A percentile compares a stretch with the other conserved stretches of the same genome.
Evolutionary conservation across 177 flowering plant species (phyloP).

Genomic region (Vitis hybrid): DNA sequence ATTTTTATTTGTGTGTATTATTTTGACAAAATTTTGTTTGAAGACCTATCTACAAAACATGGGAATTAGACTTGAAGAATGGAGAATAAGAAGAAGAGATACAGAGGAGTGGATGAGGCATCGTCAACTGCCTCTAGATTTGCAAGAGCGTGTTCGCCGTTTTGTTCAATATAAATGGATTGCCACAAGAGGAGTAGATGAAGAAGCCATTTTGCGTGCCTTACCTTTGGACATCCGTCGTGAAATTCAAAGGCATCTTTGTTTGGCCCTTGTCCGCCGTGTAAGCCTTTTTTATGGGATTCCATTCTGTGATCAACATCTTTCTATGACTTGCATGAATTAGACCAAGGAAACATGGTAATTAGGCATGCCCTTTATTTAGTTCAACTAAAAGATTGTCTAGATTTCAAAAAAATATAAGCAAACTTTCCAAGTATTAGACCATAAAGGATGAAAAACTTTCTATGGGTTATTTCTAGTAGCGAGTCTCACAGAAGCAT

Average conservation of each 20-base stretch:
- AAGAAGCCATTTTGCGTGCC: slow-evolving; percentile 44
- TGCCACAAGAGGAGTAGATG: slow-evolving; percentile 64
- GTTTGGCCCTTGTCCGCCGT: slow-evolving; percentile 61
- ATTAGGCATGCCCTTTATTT: too few species aligned
- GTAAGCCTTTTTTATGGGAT: slow-evolving; percentile 31
- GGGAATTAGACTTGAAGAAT: slow-evolving; percentile 56
- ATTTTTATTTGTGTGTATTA: neutral
- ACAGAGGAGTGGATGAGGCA: slow-evolving; percentile 81
- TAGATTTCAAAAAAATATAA: too few species aligned
- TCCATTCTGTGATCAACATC: too few species aligned
- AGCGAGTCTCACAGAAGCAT: too few species aligned
- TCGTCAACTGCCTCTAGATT: slow-evolving; percentile 55
- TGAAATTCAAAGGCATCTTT: slow-evolving; percentile 58
- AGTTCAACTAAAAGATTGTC: too few species aligned
- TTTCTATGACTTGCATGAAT: too few species aligned
- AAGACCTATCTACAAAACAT: slow-evolving; percentile 60
- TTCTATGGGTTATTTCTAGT: too few species aligned
- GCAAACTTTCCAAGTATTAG: too few species aligned
- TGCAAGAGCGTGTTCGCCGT: slow-evolving; percentile 60
- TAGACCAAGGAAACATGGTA: too few species aligned
- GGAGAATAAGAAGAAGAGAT: slow-evolving; percentile 53
- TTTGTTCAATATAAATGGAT: slow-evolving; percentile 65
- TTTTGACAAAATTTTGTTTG: neutral
- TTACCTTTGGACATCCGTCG: slow-evolving; percentile 62
- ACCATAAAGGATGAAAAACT: too few species aligned